Evolutionary conservation across 257 asterid genomes (phyloP).

Genomic region (Nemophila menziesii): DNA sequence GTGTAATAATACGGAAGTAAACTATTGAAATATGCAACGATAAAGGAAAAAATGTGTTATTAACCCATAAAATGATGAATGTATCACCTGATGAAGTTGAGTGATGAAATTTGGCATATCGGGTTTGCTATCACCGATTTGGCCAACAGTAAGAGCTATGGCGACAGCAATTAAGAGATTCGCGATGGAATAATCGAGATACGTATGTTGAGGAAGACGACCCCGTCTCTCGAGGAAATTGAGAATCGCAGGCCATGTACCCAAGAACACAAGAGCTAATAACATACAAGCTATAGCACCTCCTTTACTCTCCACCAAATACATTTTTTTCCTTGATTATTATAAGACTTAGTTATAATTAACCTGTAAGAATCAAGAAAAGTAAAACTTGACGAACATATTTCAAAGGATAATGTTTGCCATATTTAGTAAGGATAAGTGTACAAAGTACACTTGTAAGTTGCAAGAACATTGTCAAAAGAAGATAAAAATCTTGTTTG

Average conservation of each 20-base stretch:
- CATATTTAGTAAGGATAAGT: no score
- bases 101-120: constrained; percentile 1
- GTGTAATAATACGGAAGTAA: no score
- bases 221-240: constrained; percentile 40
- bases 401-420: no score
- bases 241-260: constrained; percentile 48
- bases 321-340: constrained; percentile 19
- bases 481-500: no score
- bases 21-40: no score
- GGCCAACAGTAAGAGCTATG: constrained; percentile 35
- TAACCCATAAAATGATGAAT: neutral
- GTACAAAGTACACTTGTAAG: no score
- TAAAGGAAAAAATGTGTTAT: neutral
- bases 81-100: constrained; percentile 1
- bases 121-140: constrained; percentile 25
- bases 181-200: constrained; percentile 31
- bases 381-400: no score
- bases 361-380: neutral
- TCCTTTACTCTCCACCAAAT: constrained; percentile 37
- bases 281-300: constrained; percentile 48
- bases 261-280: constrained; percentile 30
- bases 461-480: no score
- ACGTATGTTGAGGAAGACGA: constrained; percentile 46
- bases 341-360: neutral
- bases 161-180: constrained; percentile 28